phyloP scores from a whole-genome alignment of 2,329 filamentous ascomycete species.

The Penicillium brasilianum region DNA sequence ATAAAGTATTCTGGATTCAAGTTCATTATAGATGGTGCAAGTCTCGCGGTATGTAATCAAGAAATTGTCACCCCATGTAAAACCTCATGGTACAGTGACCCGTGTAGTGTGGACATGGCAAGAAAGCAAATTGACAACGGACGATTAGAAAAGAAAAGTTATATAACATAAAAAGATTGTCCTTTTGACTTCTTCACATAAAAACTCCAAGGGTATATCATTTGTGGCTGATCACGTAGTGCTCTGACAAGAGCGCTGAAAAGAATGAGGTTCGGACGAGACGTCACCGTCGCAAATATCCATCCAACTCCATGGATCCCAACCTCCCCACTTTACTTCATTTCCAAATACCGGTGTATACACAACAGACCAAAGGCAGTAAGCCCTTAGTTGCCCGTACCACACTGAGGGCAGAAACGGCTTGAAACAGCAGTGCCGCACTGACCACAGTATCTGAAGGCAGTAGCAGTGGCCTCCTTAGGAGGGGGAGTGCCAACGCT shows the following conservation, averaged over 20 bases:
- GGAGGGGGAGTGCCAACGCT: slow-evolving; percentile 18
- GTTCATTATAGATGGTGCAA: not conserved
- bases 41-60: not conserved
- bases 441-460: slow-evolving; percentile 19
- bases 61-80: not conserved
- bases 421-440: slow-evolving; percentile 19
- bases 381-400: slow-evolving; percentile 1
- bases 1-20: not conserved
- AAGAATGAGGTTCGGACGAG: not conserved
- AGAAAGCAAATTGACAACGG: slow-evolving; percentile 2
- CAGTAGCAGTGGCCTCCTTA: slow-evolving; percentile 18
- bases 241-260: not conserved
- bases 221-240: slow-evolving; percentile 1
- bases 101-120: not conserved
- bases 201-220: slow-evolving; percentile 7
- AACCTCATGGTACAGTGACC: not conserved
- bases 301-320: not conserved
- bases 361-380: not conserved
- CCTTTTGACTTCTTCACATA: slow-evolving; percentile 2
- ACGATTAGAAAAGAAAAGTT: not conserved
- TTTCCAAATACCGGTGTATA: not conserved
- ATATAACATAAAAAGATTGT: slow-evolving; percentile 6
- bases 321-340: not conserved
- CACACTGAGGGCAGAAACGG: slow-evolving; percentile 25
- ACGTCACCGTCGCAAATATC: not conserved